Evolutionary conservation across 208 protist genomes (phyloP).

Genomic region (Tritrichomonas foetus): DNA sequence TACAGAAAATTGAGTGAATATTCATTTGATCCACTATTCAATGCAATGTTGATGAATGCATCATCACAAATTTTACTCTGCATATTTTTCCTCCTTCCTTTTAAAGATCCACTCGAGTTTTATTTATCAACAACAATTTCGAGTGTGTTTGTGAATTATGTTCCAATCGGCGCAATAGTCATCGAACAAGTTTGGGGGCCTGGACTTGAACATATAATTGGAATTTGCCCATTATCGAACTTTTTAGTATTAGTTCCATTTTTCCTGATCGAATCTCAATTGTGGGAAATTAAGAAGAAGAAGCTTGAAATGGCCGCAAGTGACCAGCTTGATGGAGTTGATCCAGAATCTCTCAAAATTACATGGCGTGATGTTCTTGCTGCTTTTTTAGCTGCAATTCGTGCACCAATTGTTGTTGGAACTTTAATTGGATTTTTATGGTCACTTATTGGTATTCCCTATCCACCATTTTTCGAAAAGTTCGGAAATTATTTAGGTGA

Average conservation of each 20-base stretch:
- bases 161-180: background rate
- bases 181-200: background rate
- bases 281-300: background rate
- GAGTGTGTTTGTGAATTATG: background rate
- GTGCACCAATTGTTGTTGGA: background rate
- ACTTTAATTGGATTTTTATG: background rate
- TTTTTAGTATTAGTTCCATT: conserved; percentile 3
- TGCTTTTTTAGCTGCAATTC: background rate
- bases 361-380: background rate
- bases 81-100: background rate
- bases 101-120: background rate
- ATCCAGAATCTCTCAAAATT: too few relatives aligned
- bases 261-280: background rate
- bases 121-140: background rate
- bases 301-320: background rate
- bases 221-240: background rate
- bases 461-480: background rate
- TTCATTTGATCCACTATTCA: background rate
- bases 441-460: background rate
- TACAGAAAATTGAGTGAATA: background rate
- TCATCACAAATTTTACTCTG: background rate
- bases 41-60: background rate
- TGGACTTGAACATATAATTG: background rate
- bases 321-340: too few relatives aligned
- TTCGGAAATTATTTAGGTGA: background rate